Conservation (phyloP, 148 eudicot genomes). For the Mesembryanthemum crystallinum region DNA sequence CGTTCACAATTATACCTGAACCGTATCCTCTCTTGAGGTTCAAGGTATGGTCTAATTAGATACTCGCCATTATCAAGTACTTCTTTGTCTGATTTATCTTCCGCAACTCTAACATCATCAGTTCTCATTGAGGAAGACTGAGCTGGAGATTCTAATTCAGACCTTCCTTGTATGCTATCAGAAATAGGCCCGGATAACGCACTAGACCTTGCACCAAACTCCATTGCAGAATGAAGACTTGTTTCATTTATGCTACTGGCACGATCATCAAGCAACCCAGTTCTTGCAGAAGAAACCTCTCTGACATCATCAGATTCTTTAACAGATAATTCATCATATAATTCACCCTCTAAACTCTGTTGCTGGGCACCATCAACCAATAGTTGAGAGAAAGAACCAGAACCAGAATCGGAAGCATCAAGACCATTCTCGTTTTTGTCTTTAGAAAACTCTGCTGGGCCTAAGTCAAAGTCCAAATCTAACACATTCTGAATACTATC, state of each 20-base stretch:
- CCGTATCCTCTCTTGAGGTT: conserved; percentile 78
- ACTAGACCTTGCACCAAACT: conserved; percentile 63
- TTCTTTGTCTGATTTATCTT: conserved; percentile 81
- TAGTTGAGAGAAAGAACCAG: conserved; percentile 63
- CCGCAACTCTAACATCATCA: conserved; percentile 57
- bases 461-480: conserved; percentile 65
- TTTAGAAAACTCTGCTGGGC: conserved; percentile 45
- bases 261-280: conserved; percentile 67
- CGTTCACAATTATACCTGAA: conserved; percentile 93
- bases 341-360: conserved; percentile 50
- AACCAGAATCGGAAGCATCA: conserved; percentile 62
- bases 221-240: conserved; percentile 80
- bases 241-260: conserved; percentile 76
- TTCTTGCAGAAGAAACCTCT: conserved; percentile 64
- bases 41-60: conserved; percentile 87
- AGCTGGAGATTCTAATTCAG: conserved; percentile 66
- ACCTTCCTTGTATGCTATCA: conserved; percentile 61
- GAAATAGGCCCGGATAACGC: conserved; percentile 52
- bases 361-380: conserved; percentile 45
- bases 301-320: conserved; percentile 60
- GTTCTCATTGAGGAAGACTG: conserved; percentile 60
- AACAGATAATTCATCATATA: conserved; percentile 66
- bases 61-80: conserved; percentile 90
- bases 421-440: conserved; percentile 57
- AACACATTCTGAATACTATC: conserved; percentile 77